Base-by-base conservation (phyloP, 2,329 filamentous ascomycete species). In the Exophiala bonariae region DNA sequence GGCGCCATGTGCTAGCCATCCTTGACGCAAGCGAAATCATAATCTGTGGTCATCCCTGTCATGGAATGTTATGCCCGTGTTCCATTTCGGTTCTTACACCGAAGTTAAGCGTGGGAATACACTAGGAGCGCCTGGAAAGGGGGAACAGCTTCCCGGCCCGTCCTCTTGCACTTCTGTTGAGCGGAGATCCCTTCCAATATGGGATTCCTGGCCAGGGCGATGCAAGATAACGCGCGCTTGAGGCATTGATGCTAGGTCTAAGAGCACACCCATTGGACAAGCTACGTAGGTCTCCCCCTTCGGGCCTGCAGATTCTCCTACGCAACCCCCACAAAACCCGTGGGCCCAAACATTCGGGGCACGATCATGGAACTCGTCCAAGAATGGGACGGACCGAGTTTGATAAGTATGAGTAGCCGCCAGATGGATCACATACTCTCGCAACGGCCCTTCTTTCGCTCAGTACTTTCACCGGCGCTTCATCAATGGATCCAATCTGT, bases 161-260 rank as follows among this genome's bases (percentile, higher is more conserved):
- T 11, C 11, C 23, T 26, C 23, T 11, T 11, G 11, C 23, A 26
- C 23, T 26, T 11, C 11, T 26, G 23, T 6, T 26, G 23, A 26
- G 23, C 6, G 23, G 23, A 26, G 23, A 26, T 26, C 11, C 6
- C 40, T 33, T 41, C 18, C 22, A 41, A 7, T 34, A 28, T 14
- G 18, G 19, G 37, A 9, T 23, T 11, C 11, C 9, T 7, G 37
- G 37, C 41, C 18, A 41, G 46, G 46, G 46, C 38, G 41, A 35
- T 32, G 46, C 40, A 41, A 49, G 46, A 49, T 49, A 49, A 49
- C 34, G 46, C 41, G 46, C 41, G 40, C 41, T 44, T 44, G 22
- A 22, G 41, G 40, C 40, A 28, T 2, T 22, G 37, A 26, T 23
- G 4, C 22, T 11, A 23, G n/a, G 4, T 41, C 9, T 19, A 26